A percentile compares a stretch with the other conserved stretches of the same genome.
phyloP scores from a whole-genome alignment of 2,329 filamentous ascomycete species.

The Stemphylium beticola region DNA sequence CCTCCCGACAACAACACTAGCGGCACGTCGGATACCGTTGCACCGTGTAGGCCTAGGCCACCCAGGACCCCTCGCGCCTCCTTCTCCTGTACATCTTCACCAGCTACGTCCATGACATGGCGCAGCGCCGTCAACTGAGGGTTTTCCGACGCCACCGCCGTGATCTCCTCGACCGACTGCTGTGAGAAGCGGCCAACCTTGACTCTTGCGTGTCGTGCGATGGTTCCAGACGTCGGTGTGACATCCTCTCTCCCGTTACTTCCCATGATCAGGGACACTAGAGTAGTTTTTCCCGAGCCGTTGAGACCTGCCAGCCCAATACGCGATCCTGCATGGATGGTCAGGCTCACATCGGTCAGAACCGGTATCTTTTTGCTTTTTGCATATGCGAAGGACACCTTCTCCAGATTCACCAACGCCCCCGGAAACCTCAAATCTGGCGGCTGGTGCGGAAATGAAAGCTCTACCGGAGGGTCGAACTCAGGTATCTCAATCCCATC shows the following conservation, averaged over 20 bases:
- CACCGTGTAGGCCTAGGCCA: conserved; percentile 72
- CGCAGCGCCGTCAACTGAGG: conserved; percentile 68
- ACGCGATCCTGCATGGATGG: conserved; percentile 74
- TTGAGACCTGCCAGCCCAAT: conserved; percentile 80
- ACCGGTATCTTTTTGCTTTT: conserved; percentile 51
- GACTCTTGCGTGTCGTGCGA: conserved; percentile 71
- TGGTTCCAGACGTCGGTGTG: conserved; percentile 65
- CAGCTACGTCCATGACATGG: conserved; percentile 64
- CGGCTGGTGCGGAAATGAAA: conserved; percentile 65
- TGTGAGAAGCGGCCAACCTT: conserved; percentile 81
- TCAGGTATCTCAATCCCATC: conserved; percentile 74
- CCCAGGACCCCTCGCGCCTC: conserved; percentile 70
- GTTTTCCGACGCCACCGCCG: conserved; percentile 59
- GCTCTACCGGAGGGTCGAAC: conserved; percentile 63
- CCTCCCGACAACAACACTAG: conserved; percentile 77
- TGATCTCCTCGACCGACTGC: conserved; percentile 74
- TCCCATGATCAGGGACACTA: conserved; percentile 73
- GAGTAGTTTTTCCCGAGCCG: conserved; percentile 80
- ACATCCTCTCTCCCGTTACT: conserved; percentile 43
- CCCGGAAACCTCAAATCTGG: conserved; percentile 77
- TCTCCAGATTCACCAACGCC: conserved; percentile 73
- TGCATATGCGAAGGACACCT: conserved; percentile 70
- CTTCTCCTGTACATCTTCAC: conserved; percentile 66
- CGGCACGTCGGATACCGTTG: conserved; percentile 74
- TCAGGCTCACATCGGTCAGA: conserved; percentile 69